Evolutionary conservation across 1,284 basidiomycete species (phyloP).

Genomic region (Porogramme epimiltina): DNA sequence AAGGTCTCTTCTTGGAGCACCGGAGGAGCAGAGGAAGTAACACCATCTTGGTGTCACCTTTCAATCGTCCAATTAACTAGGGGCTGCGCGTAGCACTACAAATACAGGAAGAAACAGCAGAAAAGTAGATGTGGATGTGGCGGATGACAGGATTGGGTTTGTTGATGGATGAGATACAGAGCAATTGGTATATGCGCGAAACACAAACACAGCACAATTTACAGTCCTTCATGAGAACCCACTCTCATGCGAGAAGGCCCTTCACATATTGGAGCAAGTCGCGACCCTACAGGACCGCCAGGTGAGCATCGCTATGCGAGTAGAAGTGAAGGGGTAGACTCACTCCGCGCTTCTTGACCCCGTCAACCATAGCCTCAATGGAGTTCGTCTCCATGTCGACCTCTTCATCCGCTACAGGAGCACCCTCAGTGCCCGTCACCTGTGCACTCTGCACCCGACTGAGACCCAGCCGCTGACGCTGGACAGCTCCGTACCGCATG

Average conservation of each 20-base stretch:
- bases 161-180: no score
- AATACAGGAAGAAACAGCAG: neutral
- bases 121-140: neutral
- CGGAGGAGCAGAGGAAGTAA: no score
- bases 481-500: slow-evolving; percentile 61
- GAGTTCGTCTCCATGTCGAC: slow-evolving; percentile 47
- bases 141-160: neutral
- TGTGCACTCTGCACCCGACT: slow-evolving; percentile 17
- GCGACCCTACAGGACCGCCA: slow-evolving; percentile 50
- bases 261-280: slow-evolving; percentile 76
- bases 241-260: slow-evolving; percentile 56
- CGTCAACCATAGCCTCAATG: slow-evolving; percentile 72
- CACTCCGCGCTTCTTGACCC: slow-evolving; percentile 72
- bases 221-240: neutral
- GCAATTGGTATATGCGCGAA: neutral
- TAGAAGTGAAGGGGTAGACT: slow-evolving; percentile 30
- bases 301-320: neutral
- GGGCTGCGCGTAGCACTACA: neutral
- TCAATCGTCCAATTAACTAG: no score
- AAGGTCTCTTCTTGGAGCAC: no score
- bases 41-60: no score
- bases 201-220: neutral
- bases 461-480: slow-evolving; percentile 50
- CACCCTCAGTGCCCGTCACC: neutral
- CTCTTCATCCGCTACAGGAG: slow-evolving; percentile 10